Percentiles rank a stretch among this genome's conserved stretches.
Conservation (phyloP, 331 rosid species). For the Arachis monticola region DNA sequence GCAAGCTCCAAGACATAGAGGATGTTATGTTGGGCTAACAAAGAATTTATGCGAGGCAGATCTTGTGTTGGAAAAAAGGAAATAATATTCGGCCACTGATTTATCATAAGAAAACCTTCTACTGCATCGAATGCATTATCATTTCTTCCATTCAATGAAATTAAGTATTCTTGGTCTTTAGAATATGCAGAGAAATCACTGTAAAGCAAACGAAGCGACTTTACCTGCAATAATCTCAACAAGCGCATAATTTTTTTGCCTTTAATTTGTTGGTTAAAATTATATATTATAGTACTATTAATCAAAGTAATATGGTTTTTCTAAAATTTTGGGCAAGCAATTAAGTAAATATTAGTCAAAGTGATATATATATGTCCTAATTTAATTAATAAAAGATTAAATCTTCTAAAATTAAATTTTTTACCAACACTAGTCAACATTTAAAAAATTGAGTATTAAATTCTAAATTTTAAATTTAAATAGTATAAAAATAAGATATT, state of each 20-base stretch:
- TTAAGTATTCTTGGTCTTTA: constrained; percentile 68
- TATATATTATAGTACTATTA: background rate
- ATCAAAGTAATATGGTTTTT: background rate
- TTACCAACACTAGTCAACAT: too few species aligned
- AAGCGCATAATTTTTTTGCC: background rate
- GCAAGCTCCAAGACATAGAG: constrained; percentile 63
- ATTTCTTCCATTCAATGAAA: constrained; percentile 49
- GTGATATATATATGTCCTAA: background rate
- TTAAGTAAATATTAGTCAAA: background rate
- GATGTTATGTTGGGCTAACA: constrained; percentile 52
- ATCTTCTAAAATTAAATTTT: too few species aligned
- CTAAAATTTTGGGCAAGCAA: too few species aligned
- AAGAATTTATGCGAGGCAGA: constrained; percentile 51
- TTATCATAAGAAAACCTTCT: constrained; percentile 72
- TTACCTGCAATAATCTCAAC: constrained; percentile 46
- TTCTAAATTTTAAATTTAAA: too few species aligned
- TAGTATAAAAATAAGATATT: background rate
- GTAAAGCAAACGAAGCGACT: constrained; percentile 74
- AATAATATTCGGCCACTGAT: constrained; percentile 57
- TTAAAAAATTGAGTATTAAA: too few species aligned
- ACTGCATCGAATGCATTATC: constrained; percentile 51
- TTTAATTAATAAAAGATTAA: too few species aligned
- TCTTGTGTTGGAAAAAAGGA: constrained; percentile 64
- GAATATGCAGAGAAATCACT: constrained; percentile 57
- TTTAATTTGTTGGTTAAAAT: background rate